Evolutionary conservation across 257 asterid genomes (phyloP).

Genomic region (Scutellaria barbata): DNA sequence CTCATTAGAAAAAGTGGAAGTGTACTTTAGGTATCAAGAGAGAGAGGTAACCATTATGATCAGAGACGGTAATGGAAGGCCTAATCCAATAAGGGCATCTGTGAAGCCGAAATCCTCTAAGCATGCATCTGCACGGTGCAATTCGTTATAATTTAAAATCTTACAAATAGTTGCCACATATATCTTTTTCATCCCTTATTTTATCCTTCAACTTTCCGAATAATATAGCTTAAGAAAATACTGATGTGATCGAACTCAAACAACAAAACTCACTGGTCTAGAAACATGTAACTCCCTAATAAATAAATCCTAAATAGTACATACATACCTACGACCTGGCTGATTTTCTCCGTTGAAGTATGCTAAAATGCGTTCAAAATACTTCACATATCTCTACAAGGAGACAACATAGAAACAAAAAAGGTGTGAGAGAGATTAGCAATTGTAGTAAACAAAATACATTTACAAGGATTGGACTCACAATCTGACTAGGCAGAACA

Average conservation of each 20-base stretch:
- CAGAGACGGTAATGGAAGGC: constrained; percentile 84
- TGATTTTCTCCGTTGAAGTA: constrained; percentile 97
- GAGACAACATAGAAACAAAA: constrained; percentile 24
- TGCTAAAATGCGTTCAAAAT: constrained; percentile 81
- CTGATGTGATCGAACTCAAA: constrained; percentile 17
- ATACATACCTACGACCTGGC: constrained; percentile 97
- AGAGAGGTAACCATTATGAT: constrained; percentile 71
- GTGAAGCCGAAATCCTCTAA: constrained; percentile 94
- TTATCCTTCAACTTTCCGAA: constrained; percentile 13
- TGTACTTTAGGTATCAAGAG: neutral
- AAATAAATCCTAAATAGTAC: constrained; percentile 17
- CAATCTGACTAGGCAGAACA: constrained; percentile 98
- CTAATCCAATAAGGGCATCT: constrained; percentile 96
- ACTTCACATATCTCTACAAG: constrained; percentile 92
- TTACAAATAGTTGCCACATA: constrained; percentile 13
- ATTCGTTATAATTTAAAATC: constrained; percentile 20
- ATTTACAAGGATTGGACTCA: constrained; percentile 46
- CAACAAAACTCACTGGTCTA: constrained; percentile 23
- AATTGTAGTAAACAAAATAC: constrained; percentile 4
- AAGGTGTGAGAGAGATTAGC: constrained; percentile 19
- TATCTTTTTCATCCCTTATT: constrained; percentile 20
- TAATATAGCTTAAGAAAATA: constrained; percentile 19
- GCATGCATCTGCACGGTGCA: constrained; percentile 81
- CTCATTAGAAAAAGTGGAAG: constrained; percentile 1
- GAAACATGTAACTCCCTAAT: constrained; percentile 7